These are phyloP conservation scores for Penicillium hesseltinei DNA, from an alignment of 2,329 filamentous ascomycete genomes.

Conservation along the genomic window DNA sequence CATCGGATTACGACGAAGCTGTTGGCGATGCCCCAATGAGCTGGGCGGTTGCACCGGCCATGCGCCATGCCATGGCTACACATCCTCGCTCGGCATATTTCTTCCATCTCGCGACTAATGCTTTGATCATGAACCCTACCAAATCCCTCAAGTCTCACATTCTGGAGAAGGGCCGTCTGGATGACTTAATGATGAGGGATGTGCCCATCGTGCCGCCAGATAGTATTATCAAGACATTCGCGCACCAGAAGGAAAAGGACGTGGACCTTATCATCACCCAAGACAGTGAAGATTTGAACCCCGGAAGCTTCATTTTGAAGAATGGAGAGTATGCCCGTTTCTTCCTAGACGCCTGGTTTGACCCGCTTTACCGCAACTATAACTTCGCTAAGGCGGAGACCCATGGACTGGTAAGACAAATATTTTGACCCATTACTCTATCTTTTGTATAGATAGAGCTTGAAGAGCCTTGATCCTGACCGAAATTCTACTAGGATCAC, in stretches of 20 bases:
- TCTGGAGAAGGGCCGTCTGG: conserved; percentile 64
- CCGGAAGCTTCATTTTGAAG: conserved; percentile 74
- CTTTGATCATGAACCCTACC: conserved; percentile 82
- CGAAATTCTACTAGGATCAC: conserved; percentile 61
- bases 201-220: conserved; percentile 87
- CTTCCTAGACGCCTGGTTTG: conserved; percentile 93
- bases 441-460: not conserved
- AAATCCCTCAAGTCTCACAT: conserved; percentile 69
- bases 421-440: not conserved
- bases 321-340: conserved; percentile 90
- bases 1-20: conserved; percentile 64
- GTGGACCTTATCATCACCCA: conserved; percentile 82
- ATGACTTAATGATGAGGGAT: conserved; percentile 79
- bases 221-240: conserved; percentile 94
- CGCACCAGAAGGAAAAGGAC: conserved; percentile 71
- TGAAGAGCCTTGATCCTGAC: conserved; percentile 26
- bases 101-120: conserved; percentile 82
- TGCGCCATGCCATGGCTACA: conserved; percentile 82
- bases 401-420: conserved; percentile 73
- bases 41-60: conserved; percentile 71
- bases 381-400: conserved; percentile 94
- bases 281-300: conserved; percentile 74
- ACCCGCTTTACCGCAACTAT: conserved; percentile 88
- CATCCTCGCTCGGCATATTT: conserved; percentile 76
- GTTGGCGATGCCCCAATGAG: conserved; percentile 44